Evolutionary conservation across 2,329 filamentous ascomycete species (phyloP), one percentile per base, ranked within the genome.

Genomic region (Calonectria pseudoturangicola): DNA sequence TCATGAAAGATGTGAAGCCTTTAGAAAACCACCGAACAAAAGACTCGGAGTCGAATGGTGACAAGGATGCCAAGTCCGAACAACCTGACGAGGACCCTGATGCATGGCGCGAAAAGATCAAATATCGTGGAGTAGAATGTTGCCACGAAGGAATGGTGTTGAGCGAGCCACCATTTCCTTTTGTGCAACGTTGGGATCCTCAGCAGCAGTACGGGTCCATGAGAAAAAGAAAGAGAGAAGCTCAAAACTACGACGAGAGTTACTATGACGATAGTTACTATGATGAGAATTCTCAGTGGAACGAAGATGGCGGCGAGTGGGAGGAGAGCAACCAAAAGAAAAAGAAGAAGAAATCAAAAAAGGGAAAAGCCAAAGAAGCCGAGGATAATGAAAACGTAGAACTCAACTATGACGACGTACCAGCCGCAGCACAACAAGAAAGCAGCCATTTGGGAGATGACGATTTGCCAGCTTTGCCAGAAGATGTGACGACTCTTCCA

Each of bases 161-260:
- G 56, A 93, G 90, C 66, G 89, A 94, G 41, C 96, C 96, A 0
- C 94, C 96, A 0, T 98, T 97, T 80, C 96, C 96, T 0, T 98
- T 98, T 82, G 88, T 94, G 18, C 95, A 98, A 82, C 90, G 94
- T 58, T 98, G 96, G 96, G 95, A 98, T 83, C 89, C 91, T 4
- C 93, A 95, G 73, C 94, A 96, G 79, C 85, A 86, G 75, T 84
- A 79, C 64, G 81, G 82, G 2, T 80, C 78, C 5, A 86, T 86
- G 76, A 84, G 83, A 9, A 90, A 87, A 74, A 84, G 86, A 67
- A 92, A 92, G 81, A 86, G 87, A 39, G 73, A 79, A 84, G 76
- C 86, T 79, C 76, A 85, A 83, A 70, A 75, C 25, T 75, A 82
- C 43, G 81, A 80, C 13, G 81, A 83, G 2, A 75, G 66, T 21